phyloP scores from a whole-genome alignment of 129 eudicot species.

The Flaveria ramosissima region DNA sequence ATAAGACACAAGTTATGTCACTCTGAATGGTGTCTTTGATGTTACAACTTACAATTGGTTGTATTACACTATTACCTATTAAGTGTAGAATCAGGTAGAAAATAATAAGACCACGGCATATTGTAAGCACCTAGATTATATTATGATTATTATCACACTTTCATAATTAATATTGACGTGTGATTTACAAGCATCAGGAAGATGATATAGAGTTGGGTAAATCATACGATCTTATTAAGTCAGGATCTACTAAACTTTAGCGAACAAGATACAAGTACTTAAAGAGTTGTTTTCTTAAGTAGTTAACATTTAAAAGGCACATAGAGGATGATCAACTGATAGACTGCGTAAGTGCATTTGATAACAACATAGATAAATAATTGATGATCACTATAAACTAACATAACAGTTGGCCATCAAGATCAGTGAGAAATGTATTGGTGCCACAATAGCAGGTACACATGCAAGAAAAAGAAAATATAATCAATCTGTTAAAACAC shows the following conservation, averaged over 20 bases:
- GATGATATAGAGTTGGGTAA: too few relatives aligned
- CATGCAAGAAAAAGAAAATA: background rate
- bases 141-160: too few relatives aligned
- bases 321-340: too few relatives aligned
- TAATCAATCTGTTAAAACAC: background rate
- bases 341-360: too few relatives aligned
- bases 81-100: conserved; percentile 8
- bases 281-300: too few relatives aligned
- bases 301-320: too few relatives aligned
- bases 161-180: too few relatives aligned
- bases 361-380: too few relatives aligned
- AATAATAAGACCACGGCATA: background rate
- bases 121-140: background rate
- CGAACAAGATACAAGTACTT: too few relatives aligned
- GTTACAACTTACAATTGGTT: background rate
- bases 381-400: background rate
- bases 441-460: background rate
- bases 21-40: conserved; percentile 1
- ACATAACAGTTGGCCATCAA: background rate
- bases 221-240: too few relatives aligned
- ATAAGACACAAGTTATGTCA: background rate
- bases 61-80: background rate
- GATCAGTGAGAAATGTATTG: background rate
- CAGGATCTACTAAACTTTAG: too few relatives aligned
- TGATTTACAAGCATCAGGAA: too few relatives aligned